Evolutionary conservation across 108 stramenopile genomes (phyloP).

Genomic region (Cyclotella cryptica): DNA sequence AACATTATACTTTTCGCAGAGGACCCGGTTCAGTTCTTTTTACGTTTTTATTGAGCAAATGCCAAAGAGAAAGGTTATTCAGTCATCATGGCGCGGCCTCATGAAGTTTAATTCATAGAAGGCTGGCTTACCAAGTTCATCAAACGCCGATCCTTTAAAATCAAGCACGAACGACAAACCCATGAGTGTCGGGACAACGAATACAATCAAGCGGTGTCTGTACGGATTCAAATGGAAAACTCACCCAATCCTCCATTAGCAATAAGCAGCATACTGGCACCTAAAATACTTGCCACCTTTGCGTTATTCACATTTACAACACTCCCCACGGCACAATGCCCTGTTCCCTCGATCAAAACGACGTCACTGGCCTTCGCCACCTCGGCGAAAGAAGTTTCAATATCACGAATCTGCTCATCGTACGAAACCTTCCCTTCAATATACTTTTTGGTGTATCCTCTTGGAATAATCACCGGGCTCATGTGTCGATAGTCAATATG

Average conservation of each 20-base stretch:
- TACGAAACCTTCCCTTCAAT: constrained; percentile 86
- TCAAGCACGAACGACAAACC: neutral
- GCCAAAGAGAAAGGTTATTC: neutral
- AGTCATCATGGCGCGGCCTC: neutral
- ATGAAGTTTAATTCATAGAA: neutral
- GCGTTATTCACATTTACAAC: constrained; percentile 95
- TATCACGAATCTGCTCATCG: constrained; percentile 66
- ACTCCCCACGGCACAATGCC: constrained; percentile 96
- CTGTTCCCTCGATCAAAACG: constrained; percentile 94
- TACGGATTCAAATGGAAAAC: neutral
- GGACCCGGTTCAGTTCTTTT: constrained; percentile 84
- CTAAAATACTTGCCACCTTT: constrained; percentile 87
- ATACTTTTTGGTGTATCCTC: constrained; percentile 92
- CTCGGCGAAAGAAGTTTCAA: constrained; percentile 65
- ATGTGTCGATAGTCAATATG: constrained; percentile 91
- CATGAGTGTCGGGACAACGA: neutral
- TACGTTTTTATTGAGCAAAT: neutral
- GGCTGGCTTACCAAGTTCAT: constrained; percentile 76
- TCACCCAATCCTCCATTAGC: constrained; percentile 94
- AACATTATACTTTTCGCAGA: constrained; percentile 89
- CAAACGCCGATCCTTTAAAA: constrained; percentile 81
- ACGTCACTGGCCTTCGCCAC: constrained; percentile 65
- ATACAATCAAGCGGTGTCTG: neutral
- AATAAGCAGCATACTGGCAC: constrained; percentile 88
- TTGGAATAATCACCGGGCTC: constrained; percentile 95